Base-by-base conservation (phyloP, 208 protist genomes). In the Trypanosoma grayi region DNA sequence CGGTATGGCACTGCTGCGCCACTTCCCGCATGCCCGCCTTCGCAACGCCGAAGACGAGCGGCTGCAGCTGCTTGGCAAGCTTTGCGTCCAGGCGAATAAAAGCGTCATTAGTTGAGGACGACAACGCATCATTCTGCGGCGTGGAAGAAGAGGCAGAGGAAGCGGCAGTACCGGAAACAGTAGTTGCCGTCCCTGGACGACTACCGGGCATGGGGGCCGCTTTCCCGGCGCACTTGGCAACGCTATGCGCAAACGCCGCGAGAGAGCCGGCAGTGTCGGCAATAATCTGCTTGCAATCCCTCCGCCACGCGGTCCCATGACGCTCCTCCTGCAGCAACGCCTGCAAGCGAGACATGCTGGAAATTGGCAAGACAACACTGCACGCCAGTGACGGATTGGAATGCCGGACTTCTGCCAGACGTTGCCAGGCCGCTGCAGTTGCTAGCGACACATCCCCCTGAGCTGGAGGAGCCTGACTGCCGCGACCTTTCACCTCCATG, bases 1-100 rank as follows among this genome's bases (percentile, higher is more conserved):
- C 27, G 2, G 54, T 55, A 34, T 71, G 67, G 16, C 87, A 77
- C 53, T 70, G 70, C 45, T 81, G 84, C 14, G 66, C 58, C 1
- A 78, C 75, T 0, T 70, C 62, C n/a, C 41, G 22, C 1, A 59
- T 50, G 64, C 77, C 62, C 7, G 24, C 30, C n/a, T 79, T 58
- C 7, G 67, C 77, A 7, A 55, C 67, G 43, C 62, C 48, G 24
- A 93, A 70, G 0, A 71, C 36, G 2, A 74, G 45, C 41, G 76
- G 72, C 18, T 81, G 65, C 10, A 86, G 9, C 1, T 62, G 36
- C 13, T 75, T 68, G 11, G 85, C 73, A 30, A 57, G 37, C 18
- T 60, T 51, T 4, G 62, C 65, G 27, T 75, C 53, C 20, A 92
- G 70, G 1, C 65, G 33, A 16, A 56, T 13, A 20, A 36, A 27